These are phyloP conservation scores for Pistacia integerrima DNA, from an alignment of 345 rosid species.

Conservation along the genomic window DNA sequence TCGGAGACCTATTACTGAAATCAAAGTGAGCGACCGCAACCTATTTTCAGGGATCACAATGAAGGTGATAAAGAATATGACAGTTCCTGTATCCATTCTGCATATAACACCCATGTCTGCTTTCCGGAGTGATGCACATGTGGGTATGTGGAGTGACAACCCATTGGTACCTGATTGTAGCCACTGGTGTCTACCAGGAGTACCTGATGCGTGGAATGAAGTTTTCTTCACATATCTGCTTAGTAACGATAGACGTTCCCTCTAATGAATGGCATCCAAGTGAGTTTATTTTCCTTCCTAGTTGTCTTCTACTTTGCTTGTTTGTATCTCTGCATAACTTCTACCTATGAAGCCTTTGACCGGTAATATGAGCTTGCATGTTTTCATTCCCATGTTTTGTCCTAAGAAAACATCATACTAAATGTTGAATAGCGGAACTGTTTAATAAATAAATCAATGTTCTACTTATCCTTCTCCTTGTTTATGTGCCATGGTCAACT, in stretches of 20 bases:
- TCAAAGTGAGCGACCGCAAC: conserved; percentile 54
- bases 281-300: conserved; percentile 18
- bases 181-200: conserved; percentile 96
- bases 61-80: conserved; percentile 59
- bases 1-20: conserved; percentile 51
- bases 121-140: conserved; percentile 80
- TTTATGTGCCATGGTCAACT: background rate
- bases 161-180: conserved; percentile 76
- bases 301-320: background rate
- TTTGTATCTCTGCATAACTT: background rate
- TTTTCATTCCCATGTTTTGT: background rate
- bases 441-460: background rate
- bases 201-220: conserved; percentile 90
- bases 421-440: background rate
- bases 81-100: conserved; percentile 60
- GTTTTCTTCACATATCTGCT: conserved; percentile 59
- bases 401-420: background rate
- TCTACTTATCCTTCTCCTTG: background rate
- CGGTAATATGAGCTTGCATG: no score
- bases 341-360: background rate
- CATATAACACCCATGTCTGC: conserved; percentile 80
- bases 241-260: conserved; percentile 1
- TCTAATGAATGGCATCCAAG: conserved; percentile 13
- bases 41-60: conserved; percentile 52
- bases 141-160: conserved; percentile 78